Percentiles rank a stretch among this genome's conserved stretches.
Conservation (phyloP, 345 rosid genomes). For the thale cress (Arabidopsis thaliana) region TAIR10.1 NC_003070.9:2453501-2454000, state of each 20-base stretch:
- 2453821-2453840: conserved; percentile 62
- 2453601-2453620: conserved; percentile 10
- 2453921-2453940: background rate
- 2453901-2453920: background rate
- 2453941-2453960: background rate
- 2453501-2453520: conserved; percentile 54
- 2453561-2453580: conserved; percentile 10
- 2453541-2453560: conserved; percentile 56
- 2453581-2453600: background rate
- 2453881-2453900: conserved; percentile 6
- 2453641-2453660: background rate
- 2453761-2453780: conserved; percentile 64
- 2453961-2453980: background rate
- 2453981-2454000: conserved; percentile 60
- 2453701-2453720: conserved; percentile 78
- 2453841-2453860: conserved; percentile 65
- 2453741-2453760: conserved; percentile 67
- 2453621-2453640: background rate
- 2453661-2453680: conserved; percentile 12
- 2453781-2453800: conserved; percentile 69
- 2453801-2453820: conserved; percentile 81
- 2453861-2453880: conserved; percentile 11
- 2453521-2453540: conserved; percentile 69
- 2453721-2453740: conserved; percentile 77
- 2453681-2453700: conserved; percentile 55